Evolutionary conservation across 2,329 filamentous ascomycete genomes (phyloP).

Genomic region (Scytalidium lignicola): DNA sequence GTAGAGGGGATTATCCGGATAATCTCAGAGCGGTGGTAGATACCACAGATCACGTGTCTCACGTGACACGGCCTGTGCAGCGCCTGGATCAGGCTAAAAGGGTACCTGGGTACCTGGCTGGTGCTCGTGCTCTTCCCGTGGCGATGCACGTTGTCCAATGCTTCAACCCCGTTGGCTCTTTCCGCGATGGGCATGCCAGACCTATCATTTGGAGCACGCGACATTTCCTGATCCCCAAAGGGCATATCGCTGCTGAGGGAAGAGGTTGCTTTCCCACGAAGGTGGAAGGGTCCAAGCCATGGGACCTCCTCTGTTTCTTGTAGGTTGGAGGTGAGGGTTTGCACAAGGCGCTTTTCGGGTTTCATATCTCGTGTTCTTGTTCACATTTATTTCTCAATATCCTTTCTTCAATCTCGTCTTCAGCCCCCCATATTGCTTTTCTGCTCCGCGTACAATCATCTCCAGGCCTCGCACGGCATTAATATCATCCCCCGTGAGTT

Average conservation of each 20-base stretch:
- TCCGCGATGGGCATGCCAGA: not conserved
- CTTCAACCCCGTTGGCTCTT: not conserved
- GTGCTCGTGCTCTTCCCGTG: not conserved
- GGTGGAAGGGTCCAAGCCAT: slow-evolving; percentile 4
- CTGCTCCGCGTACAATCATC: not conserved
- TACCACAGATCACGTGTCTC: no score
- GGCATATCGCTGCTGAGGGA: slow-evolving; percentile 1
- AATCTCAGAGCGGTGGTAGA: no score
- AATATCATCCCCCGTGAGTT: no score
- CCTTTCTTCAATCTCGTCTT: not conserved
- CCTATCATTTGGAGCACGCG: slow-evolving; percentile 11
- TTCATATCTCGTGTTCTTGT: slow-evolving; percentile 1
- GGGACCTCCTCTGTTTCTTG: slow-evolving; percentile 6
- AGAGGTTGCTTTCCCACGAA: slow-evolving; percentile 2
- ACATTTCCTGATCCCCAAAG: slow-evolving; percentile 4
- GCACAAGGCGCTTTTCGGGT: not conserved
- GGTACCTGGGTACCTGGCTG: not conserved
- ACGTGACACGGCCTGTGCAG: no score
- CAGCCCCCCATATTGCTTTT: not conserved
- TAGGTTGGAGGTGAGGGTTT: not conserved
- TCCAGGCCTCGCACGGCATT: no score
- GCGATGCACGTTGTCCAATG: not conserved
- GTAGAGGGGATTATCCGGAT: no score
- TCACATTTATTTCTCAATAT: not conserved
- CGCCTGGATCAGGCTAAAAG: no score